A percentile compares a stretch with the other conserved stretches of the same genome.
These are phyloP conservation scores for Iberis pinnata DNA, from an alignment of 345 rosid species.

Conservation along the genomic window DNA sequence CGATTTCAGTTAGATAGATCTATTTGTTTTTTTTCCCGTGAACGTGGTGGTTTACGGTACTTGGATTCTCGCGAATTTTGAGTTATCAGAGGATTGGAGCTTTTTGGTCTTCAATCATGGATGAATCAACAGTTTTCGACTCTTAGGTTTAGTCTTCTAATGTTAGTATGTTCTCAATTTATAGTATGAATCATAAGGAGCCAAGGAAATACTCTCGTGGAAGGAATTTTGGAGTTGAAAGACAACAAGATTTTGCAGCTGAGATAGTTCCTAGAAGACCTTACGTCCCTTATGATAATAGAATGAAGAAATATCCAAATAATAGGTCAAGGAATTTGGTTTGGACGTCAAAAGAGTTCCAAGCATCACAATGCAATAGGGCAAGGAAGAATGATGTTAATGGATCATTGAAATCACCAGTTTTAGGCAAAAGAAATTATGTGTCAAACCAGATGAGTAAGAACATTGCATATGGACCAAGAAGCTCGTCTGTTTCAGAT, in stretches of 20 bases:
- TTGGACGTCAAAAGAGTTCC: constrained; percentile 19
- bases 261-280: constrained; percentile 23
- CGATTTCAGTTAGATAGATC: background rate
- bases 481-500: constrained; percentile 6
- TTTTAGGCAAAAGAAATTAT: background rate
- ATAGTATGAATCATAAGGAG: constrained; percentile 30
- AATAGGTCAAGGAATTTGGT: constrained; percentile 27
- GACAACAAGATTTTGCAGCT: constrained; percentile 7
- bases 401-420: constrained; percentile 7
- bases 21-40: background rate
- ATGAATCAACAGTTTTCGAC: constrained; percentile 17
- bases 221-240: constrained; percentile 15
- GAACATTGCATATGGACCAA: background rate
- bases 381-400: constrained; percentile 1
- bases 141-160: constrained; percentile 23
- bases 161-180: constrained; percentile 15
- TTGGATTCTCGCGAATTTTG: background rate
- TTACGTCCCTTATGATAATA: constrained; percentile 2
- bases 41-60: constrained; percentile 12
- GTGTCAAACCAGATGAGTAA: constrained; percentile 4
- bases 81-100: constrained; percentile 12
- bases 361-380: constrained; percentile 5
- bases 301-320: constrained; percentile 7
- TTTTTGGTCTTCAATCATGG: constrained; percentile 18
- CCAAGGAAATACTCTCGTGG: constrained; percentile 19